phyloP scores from a whole-genome alignment of 2,329 filamentous ascomycete genomes.

The Apiospora sp. region DNA sequence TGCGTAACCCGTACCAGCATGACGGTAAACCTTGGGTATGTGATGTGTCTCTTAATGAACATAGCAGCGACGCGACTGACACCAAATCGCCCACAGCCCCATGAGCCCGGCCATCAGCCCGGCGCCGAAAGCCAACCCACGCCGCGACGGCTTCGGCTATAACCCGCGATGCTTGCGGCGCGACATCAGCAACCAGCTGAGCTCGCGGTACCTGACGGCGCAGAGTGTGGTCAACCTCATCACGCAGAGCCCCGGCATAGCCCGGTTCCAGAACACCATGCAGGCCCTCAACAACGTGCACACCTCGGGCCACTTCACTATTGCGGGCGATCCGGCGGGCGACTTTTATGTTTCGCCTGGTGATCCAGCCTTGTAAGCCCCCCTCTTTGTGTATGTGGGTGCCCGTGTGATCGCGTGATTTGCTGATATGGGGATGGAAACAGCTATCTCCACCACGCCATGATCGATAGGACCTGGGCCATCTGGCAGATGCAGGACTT shows the following conservation, averaged over 20 bases:
- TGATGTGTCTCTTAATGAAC: too few relatives aligned
- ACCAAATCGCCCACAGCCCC: conserved; percentile 28
- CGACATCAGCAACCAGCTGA: conserved; percentile 33
- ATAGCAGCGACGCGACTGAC: conserved; percentile 23
- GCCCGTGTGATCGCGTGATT: not conserved
- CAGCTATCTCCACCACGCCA: conserved; percentile 14
- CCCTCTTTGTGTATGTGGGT: not conserved
- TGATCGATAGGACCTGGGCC: conserved; percentile 9
- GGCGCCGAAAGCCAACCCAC: conserved; percentile 41
- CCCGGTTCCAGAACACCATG: conserved; percentile 46
- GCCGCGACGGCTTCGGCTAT: conserved; percentile 43
- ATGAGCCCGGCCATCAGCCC: conserved; percentile 34
- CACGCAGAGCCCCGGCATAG: conserved; percentile 36
- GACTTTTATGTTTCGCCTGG: conserved; percentile 32
- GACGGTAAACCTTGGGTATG: conserved; percentile 39
- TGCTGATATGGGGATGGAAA: not conserved
- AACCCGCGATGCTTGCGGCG: conserved; percentile 47
- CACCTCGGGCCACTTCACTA: conserved; percentile 40
- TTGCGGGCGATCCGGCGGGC: conserved; percentile 39
- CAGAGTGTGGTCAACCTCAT: conserved; percentile 35
- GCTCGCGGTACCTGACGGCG: conserved; percentile 39
- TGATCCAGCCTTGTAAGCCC: conserved; percentile 34
- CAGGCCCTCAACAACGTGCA: conserved; percentile 43
- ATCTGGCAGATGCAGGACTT: conserved; percentile 19
- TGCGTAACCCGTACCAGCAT: conserved; percentile 36